Evolutionary conservation across 352 stramenopile genomes (phyloP), one percentile per base, ranked within the genome.

Genomic region (Pythium coloratum): DNA sequence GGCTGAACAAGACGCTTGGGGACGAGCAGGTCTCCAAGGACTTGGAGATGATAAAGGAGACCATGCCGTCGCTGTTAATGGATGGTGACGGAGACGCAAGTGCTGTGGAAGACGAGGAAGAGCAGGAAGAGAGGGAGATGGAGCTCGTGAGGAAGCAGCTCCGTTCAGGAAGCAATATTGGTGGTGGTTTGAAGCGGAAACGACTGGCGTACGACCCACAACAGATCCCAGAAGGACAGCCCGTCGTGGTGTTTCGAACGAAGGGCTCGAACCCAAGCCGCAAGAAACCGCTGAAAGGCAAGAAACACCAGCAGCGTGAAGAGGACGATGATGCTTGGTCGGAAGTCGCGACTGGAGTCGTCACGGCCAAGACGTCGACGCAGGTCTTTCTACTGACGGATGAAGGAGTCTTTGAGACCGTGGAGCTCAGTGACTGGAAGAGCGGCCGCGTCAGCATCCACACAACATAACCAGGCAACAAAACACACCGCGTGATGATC

Each of bases 141-240:
- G 60, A 54, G 8, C 49, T 54, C 16, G 13, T 59, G 13, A 9
- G 61, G 18, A 12, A 47, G 38, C 26, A 55, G 16, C 32, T n/a
- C 8, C 8, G 50, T 26, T 8, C 20, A n/a, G n/a, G n/a, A n/a
- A n/a, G n/a, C n/a, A n/a, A n/a, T n/a, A n/a, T n/a, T n/a, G n/a
- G n/a, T 40, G 34, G 38, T 18, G 58, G 8, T 5, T 49, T 54
- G 28, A 70, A 70, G 64, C 64, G 64, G 24, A 50, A 55, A 34
- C 71, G 80, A 62, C 67, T 87, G 10, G n/a, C 54, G 18, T 82
- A 76, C 56, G 89, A 85, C 44, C 78, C 78, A 14, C 59, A 50
- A 24, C 76, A 86, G 72, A 66, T 90, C 42, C 75, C 83, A 44
- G 82, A 89, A 62, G 82, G 82, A n/a, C 78, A 89, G 28, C 56